A percentile compares a stretch with the other conserved stretches of the same genome.
Evolutionary conservation across 805 yeast genomes (phyloP).

Genomic region (Blastobotrys chiropterorum): DNA sequence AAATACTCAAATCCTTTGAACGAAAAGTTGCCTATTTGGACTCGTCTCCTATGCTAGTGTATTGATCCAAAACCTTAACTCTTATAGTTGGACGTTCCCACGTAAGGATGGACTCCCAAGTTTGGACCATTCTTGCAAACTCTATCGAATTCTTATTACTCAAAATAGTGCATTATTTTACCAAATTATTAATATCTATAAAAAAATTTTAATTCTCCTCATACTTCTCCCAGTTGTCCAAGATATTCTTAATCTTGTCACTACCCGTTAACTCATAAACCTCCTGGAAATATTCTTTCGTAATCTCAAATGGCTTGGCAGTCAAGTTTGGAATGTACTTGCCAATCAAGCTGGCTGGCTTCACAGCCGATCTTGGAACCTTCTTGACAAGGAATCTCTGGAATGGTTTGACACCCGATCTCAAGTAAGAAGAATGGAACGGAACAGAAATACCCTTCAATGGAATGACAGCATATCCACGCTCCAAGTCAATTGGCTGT

Average conservation of each 20-base stretch:
- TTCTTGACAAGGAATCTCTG: slow-evolving; percentile 95
- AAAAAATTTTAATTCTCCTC: slow-evolving; percentile 29
- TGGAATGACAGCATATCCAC: slow-evolving; percentile 98
- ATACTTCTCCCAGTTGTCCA: slow-evolving; percentile 94
- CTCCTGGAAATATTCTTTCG: slow-evolving; percentile 95
- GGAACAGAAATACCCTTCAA: slow-evolving; percentile 99
- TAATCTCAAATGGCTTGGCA: slow-evolving; percentile 92
- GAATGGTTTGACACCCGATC: slow-evolving; percentile 98
- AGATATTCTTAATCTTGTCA: slow-evolving; percentile 79
- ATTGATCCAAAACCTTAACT: no score
- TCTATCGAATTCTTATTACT: slow-evolving; percentile 1
- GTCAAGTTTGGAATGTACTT: slow-evolving; percentile 98
- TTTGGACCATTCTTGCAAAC: neutral
- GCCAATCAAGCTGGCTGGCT: slow-evolving; percentile 86
- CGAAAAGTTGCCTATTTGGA: neutral
- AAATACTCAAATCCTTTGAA: neutral
- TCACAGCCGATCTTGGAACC: slow-evolving; percentile 89
- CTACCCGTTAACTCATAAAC: slow-evolving; percentile 89
- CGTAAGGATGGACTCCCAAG: no score
- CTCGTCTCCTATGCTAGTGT: neutral
- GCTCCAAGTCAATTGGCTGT: slow-evolving; percentile 93
- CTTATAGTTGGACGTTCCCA: no score
- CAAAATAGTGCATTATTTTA: slow-evolving; percentile 1
- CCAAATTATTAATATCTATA: slow-evolving; percentile 4
- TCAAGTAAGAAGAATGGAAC: slow-evolving; percentile 97